phyloP scores from a whole-genome alignment of 1,284 basidiomycete genomes.

The Ceratobasidium sp. region DNA sequence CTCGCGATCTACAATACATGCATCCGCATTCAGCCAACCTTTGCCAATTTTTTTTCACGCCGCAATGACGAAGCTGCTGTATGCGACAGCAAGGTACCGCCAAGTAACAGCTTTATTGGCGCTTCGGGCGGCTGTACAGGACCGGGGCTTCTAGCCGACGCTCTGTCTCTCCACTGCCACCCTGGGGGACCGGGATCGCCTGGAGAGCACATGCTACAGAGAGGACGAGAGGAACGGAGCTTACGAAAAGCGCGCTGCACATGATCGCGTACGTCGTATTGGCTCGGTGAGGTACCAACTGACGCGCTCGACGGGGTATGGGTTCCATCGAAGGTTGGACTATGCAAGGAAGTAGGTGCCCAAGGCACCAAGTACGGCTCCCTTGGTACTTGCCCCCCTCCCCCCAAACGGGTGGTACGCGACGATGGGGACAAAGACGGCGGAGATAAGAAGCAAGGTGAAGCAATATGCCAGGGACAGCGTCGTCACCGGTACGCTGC shows the following conservation, averaged over 20 bases:
- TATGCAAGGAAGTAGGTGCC: slow-evolving; percentile 30
- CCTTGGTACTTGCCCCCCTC: slow-evolving; percentile 26
- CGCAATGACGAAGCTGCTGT: background rate
- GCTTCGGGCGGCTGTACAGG: slow-evolving; percentile 40
- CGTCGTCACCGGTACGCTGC: slow-evolving; percentile 23
- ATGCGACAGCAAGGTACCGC: background rate
- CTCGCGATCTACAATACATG: background rate
- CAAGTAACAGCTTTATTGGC: slow-evolving; percentile 22
- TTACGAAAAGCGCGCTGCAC: slow-evolving; percentile 5
- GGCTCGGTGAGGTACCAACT: slow-evolving; percentile 27
- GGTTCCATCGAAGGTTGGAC: slow-evolving; percentile 38
- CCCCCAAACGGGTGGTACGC: slow-evolving; percentile 25
- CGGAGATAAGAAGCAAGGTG: slow-evolving; percentile 44
- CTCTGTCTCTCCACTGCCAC: slow-evolving; percentile 29
- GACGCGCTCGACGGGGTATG: slow-evolving; percentile 25
- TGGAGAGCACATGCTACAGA: slow-evolving; percentile 35
- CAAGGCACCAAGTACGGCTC: slow-evolving; percentile 45
- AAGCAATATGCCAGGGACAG: slow-evolving; percentile 31
- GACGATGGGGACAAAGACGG: slow-evolving; percentile 22
- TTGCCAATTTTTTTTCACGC: too few relatives aligned
- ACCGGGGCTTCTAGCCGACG: slow-evolving; percentile 30
- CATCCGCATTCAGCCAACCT: background rate
- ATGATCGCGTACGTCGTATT: slow-evolving; percentile 21
- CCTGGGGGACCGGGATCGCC: slow-evolving; percentile 27
- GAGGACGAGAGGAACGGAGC: slow-evolving; percentile 5